Evolutionary conservation across 805 yeast genomes (phyloP).

Genomic region (Lipomyces starkeyi): DNA sequence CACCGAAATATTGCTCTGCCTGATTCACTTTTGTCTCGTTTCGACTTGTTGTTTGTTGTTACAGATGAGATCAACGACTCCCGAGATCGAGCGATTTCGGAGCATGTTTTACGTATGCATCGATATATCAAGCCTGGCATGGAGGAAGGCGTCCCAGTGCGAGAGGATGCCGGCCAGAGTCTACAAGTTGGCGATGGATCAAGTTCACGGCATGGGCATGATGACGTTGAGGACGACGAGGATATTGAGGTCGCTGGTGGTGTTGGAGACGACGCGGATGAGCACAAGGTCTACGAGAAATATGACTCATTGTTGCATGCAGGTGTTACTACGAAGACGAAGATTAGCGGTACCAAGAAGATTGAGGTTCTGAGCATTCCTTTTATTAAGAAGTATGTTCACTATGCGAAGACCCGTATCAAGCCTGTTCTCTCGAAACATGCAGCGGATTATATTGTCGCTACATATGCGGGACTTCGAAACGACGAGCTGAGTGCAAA

Average conservation of each 20-base stretch:
- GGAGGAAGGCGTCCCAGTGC: constrained; percentile 89
- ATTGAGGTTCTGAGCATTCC: constrained; percentile 71
- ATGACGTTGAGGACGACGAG: constrained; percentile 54
- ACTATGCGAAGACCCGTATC: constrained; percentile 88
- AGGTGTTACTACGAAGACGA: constrained; percentile 59
- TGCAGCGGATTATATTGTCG: constrained; percentile 82
- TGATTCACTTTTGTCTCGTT: constrained; percentile 94
- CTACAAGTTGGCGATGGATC: constrained; percentile 75
- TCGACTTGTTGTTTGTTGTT: constrained; percentile 91
- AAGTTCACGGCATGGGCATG: constrained; percentile 60
- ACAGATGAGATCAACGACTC: constrained; percentile 91
- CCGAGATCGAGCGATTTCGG: constrained; percentile 85
- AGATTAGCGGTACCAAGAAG: constrained; percentile 47
- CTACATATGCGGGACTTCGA: constrained; percentile 78
- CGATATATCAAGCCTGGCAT: constrained; percentile 86
- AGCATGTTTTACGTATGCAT: constrained; percentile 94
- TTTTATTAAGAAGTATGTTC: constrained; percentile 88
- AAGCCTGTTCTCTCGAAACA: constrained; percentile 77
- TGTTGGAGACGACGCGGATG: constrained; percentile 51
- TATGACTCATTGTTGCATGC: constrained; percentile 82
- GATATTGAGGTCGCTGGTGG: constrained; percentile 54
- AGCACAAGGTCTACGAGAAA: constrained; percentile 71
- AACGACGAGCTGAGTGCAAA: constrained; percentile 62
- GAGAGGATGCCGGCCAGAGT: constrained; percentile 69
- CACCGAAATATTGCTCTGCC: constrained; percentile 96